Evolutionary conservation across 306 rosid species (phyloP), one percentile per base, ranked within the genome.

Genomic region (Spatholobus suberectus): DNA sequence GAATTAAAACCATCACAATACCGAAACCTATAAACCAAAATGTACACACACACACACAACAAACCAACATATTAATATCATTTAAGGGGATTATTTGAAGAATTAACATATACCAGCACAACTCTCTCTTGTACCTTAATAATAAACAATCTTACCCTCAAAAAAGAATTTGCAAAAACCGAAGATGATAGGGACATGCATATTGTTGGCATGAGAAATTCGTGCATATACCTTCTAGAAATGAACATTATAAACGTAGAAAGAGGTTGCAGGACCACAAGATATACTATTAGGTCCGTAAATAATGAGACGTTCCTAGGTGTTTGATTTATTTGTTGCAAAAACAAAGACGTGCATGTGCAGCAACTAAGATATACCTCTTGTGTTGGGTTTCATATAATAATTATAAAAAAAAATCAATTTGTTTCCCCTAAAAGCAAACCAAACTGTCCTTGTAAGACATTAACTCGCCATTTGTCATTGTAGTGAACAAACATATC

Each of bases 221-320:
- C 5, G 40, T 10, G 47, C 8, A n/a, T n/a, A 34, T 12, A 12
- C 1, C 8, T 37, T 34, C 15, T 1, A 13, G 35, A 75, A 68
- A 23, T 35, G 69, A 68, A 1, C 58, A 79, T 51, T 38, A 15
- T 52, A 14, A 51, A 52, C 8, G 11, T 51, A 78, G 54, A 67
- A 79, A 35, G 43, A 79, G 18, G 55, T 38, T 23, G 76, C 20
- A 67, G 83, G 76, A 37, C 55, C 76, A 68, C 83, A 35, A 8
- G 76, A 35, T 47, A 76, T 26, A 27, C 5, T 14, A 57, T 14
- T 65, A 2, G 63, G 35, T 63, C 4, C n/a, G 32, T 29, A 18
- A 43, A 11, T 62, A 23, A 57, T 24, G 65, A 32, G 51, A 29
- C 62, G 41, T 57, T 59, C 32, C 4, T 27, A 9, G 38, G 37